Evolutionary conservation across 225 moss, liverwort and hornwort species (phyloP).

Genomic region (Sphagnum contortum): DNA sequence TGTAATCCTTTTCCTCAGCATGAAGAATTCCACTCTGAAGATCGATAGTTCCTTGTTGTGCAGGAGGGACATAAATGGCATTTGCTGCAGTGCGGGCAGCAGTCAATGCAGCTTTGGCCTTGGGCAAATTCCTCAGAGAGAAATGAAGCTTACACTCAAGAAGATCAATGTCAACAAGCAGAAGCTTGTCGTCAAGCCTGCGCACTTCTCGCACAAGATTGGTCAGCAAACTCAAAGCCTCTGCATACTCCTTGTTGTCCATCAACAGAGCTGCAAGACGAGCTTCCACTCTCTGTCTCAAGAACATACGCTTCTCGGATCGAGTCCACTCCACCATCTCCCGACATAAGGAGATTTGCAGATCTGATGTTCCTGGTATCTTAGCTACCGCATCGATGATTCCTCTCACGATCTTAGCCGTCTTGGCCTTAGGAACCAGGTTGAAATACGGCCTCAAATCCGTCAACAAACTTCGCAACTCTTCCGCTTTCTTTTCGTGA

Average conservation of each 20-base stretch:
- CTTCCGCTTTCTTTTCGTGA: slow-evolving; percentile 29
- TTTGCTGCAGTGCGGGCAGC: slow-evolving; percentile 44
- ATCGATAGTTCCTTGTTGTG: slow-evolving; percentile 40
- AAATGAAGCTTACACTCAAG: slow-evolving; percentile 45
- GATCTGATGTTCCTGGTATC: slow-evolving; percentile 32
- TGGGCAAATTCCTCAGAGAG: slow-evolving; percentile 38
- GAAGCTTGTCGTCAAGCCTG: slow-evolving; percentile 47
- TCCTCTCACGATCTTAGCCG: slow-evolving; percentile 41
- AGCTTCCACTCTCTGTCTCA: slow-evolving; percentile 46
- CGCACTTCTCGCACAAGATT: slow-evolving; percentile 42
- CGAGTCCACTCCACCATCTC: slow-evolving; percentile 52
- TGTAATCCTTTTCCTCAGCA: slow-evolving; percentile 44
- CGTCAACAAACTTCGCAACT: slow-evolving; percentile 32
- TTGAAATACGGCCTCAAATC: slow-evolving; percentile 36
- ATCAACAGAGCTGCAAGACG: slow-evolving; percentile 35
- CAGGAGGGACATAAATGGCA: slow-evolving; percentile 43
- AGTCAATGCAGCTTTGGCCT: slow-evolving; percentile 45
- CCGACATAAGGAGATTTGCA: slow-evolving; percentile 43
- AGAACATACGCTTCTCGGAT: slow-evolving; percentile 34
- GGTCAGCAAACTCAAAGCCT: slow-evolving; percentile 33
- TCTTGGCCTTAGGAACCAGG: slow-evolving; percentile 42
- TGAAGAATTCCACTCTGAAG: slow-evolving; percentile 43
- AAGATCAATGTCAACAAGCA: slow-evolving; percentile 40
- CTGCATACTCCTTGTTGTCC: slow-evolving; percentile 44
- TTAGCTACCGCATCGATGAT: slow-evolving; percentile 49